Evolutionary conservation across 208 protist species (phyloP).

Genomic region (Balamuthia mandrillaris): DNA sequence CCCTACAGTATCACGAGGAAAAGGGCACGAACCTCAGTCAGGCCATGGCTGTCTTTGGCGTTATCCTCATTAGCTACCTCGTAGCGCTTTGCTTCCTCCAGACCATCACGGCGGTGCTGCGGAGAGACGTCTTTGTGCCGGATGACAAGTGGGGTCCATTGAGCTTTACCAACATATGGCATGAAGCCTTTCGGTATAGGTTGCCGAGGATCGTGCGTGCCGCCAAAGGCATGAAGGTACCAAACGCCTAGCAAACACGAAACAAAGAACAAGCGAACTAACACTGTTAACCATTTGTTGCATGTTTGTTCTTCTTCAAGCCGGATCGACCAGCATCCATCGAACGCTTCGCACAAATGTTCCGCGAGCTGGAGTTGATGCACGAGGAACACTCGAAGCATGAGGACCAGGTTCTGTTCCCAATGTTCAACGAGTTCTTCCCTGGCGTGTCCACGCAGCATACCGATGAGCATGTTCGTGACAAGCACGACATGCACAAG

Average conservation of each 20-base stretch:
- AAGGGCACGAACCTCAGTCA: neutral
- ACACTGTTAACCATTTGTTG: neutral
- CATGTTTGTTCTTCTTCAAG: neutral
- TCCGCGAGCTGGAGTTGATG: neutral
- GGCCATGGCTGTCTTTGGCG: neutral
- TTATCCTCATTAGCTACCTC: neutral
- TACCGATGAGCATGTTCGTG: neutral
- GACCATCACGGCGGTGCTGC: neutral
- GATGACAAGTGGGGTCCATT: slow-evolving; percentile 32
- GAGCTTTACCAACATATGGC: slow-evolving; percentile 5
- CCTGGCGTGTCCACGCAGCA: neutral
- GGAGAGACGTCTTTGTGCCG: slow-evolving; percentile 4
- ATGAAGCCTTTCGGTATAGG: neutral
- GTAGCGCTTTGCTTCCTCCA: slow-evolving; percentile 10
- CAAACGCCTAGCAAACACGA: too few relatives aligned
- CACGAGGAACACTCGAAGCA: neutral
- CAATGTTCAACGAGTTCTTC: neutral
- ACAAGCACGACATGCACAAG: neutral
- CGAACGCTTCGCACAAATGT: neutral
- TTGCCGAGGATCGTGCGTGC: neutral
- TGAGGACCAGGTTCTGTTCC: slow-evolving; percentile 15
- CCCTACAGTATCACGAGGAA: neutral
- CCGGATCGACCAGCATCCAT: neutral
- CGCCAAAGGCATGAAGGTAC: too few relatives aligned
- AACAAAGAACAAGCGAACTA: neutral